Percentiles rank a stretch among this genome's conserved stretches.
phyloP scores from a whole-genome alignment of 257 asterid genomes.

The Solanum piurae region DNA sequence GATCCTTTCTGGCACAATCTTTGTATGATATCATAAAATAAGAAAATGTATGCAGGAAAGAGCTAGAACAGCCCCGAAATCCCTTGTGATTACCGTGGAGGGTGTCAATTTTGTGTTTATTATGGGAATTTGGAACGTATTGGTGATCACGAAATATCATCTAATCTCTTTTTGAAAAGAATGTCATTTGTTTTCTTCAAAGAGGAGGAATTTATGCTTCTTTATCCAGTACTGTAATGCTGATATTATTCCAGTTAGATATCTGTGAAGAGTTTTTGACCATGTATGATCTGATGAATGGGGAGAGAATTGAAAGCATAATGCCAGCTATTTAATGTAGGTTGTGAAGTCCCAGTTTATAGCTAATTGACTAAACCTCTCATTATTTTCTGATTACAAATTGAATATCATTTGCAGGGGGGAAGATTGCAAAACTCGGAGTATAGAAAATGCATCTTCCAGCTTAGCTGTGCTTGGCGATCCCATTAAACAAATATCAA shows the following conservation, averaged over 20 bases:
- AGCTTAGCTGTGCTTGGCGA: constrained; percentile 16
- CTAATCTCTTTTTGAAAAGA: not conserved
- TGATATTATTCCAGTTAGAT: not conserved
- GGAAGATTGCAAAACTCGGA: constrained; percentile 30
- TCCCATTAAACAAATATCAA: constrained; percentile 29
- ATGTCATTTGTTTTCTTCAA: not conserved
- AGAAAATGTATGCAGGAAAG: not conserved
- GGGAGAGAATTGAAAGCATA: constrained; percentile 1
- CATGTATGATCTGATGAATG: not conserved
- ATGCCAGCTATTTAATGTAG: not conserved
- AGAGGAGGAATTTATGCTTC: not conserved
- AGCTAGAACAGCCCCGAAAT: not conserved
- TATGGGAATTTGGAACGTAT: not conserved
- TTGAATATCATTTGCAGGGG: constrained; percentile 27
- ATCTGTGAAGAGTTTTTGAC: not conserved
- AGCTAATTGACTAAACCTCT: not conserved
- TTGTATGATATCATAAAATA: not conserved
- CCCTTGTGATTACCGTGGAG: not conserved
- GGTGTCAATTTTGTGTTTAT: not conserved
- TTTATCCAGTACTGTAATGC: not conserved
- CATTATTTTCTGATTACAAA: not conserved
- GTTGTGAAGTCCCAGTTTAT: not conserved
- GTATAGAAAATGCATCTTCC: constrained; percentile 13
- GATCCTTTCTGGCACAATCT: not conserved
- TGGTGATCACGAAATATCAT: not conserved